Evolutionary conservation across 192 early-diverging fungal species (phyloP).

Genomic region (Gaertneriomyces sp.): DNA sequence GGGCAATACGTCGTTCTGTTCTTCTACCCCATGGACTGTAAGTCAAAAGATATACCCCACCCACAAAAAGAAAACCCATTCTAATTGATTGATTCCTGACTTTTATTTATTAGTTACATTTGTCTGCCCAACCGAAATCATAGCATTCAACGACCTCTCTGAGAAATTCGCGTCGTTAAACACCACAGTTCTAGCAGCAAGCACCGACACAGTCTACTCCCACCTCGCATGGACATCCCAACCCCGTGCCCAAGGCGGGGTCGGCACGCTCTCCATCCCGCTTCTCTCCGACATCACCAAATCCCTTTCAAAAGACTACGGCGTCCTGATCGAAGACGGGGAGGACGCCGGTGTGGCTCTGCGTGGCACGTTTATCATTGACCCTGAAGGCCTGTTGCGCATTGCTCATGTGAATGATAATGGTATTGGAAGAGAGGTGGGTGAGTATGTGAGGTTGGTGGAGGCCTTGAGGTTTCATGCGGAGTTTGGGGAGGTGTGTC

Average conservation of each 20-base stretch:
- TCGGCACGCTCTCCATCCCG: conserved; percentile 88
- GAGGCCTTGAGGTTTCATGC: conserved; percentile 94
- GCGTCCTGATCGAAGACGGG: conserved; percentile 76
- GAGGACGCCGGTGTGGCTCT: conserved; percentile 67
- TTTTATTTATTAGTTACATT: conserved; percentile 17
- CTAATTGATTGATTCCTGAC: no score
- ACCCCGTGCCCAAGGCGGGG: conserved; percentile 81
- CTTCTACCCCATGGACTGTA: no score
- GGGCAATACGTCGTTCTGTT: conserved; percentile 43
- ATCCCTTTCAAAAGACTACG: conserved; percentile 82
- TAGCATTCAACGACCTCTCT: conserved; percentile 79
- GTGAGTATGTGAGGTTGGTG: conserved; percentile 80
- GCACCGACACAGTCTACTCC: conserved; percentile 58
- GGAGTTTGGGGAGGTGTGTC: conserved; percentile 34
- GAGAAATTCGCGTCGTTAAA: conserved; percentile 77
- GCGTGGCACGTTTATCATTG: conserved; percentile 68
- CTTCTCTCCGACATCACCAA: conserved; percentile 85
- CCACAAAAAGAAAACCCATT: no score
- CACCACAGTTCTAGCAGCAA: conserved; percentile 54
- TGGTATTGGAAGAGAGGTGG: conserved; percentile 78
- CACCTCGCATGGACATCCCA: conserved; percentile 88
- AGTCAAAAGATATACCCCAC: no score
- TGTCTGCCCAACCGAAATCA: conserved; percentile 89
- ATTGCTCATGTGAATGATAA: conserved; percentile 86
- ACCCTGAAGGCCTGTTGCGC: conserved; percentile 81